Evolutionary conservation across 1,284 basidiomycete genomes (phyloP).

Genomic region (Pyrrhoderma lamaoense): DNA sequence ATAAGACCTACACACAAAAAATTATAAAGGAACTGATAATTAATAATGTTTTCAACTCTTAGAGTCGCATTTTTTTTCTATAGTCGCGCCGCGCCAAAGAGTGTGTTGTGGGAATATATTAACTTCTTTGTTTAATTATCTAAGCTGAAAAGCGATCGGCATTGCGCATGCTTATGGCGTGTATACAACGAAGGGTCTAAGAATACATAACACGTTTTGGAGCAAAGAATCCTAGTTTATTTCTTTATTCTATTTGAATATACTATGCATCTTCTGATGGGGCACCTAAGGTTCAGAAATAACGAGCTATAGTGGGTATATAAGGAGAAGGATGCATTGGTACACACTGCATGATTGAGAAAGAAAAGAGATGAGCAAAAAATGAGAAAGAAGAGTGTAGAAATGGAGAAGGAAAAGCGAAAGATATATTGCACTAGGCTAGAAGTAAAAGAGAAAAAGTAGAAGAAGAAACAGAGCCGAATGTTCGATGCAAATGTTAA

Average conservation of each 20-base stretch:
- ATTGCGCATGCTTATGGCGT: too few relatives aligned
- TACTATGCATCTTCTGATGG: not conserved
- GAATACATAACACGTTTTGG: too few relatives aligned
- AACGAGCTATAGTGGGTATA: conserved; percentile 13
- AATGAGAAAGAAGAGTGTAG: conserved; percentile 1
- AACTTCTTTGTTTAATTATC: too few relatives aligned
- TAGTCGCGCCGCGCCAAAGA: too few relatives aligned
- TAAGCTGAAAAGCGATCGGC: too few relatives aligned
- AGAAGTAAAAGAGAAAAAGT: not conserved
- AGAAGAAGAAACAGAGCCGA: not conserved
- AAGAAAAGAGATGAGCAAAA: not conserved
- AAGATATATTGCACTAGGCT: not conserved
- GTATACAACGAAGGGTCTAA: too few relatives aligned
- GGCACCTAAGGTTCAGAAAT: not conserved
- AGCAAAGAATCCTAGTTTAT: not conserved
- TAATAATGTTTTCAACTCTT: too few relatives aligned
- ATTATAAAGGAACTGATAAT: too few relatives aligned
- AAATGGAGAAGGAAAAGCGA: conserved; percentile 1
- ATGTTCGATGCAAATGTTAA: too few relatives aligned
- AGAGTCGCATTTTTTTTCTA: too few relatives aligned
- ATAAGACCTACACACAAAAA: too few relatives aligned
- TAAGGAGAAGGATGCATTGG: conserved; percentile 12
- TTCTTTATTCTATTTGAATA: not conserved
- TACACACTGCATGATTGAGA: conserved; percentile 16
- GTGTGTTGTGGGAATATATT: too few relatives aligned